Evolutionary conservation across 2,329 filamentous ascomycete genomes (phyloP).

Genomic region (Sporothrix euskadiensis): DNA sequence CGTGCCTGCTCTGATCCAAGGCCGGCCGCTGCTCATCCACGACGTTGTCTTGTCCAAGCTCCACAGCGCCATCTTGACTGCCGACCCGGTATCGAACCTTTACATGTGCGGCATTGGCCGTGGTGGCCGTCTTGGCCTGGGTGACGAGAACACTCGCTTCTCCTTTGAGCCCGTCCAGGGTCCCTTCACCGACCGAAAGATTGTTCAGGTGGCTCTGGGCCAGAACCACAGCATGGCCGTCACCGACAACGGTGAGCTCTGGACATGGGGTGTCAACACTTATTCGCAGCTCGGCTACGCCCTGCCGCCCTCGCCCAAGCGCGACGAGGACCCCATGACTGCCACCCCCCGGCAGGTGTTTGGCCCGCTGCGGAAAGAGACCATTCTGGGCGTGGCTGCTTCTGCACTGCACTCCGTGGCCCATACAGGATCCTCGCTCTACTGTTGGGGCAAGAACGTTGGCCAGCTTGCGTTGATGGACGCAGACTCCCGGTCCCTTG

Average conservation of each 20-base stretch:
- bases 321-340: slow-evolving; percentile 83
- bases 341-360: slow-evolving; percentile 83
- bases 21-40: slow-evolving; percentile 71
- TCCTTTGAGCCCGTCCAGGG: slow-evolving; percentile 79
- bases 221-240: slow-evolving; percentile 90
- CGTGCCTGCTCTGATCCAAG: slow-evolving; percentile 71
- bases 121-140: slow-evolving; percentile 83
- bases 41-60: slow-evolving; percentile 88
- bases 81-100: slow-evolving; percentile 83
- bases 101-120: slow-evolving; percentile 92
- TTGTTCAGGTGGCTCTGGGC: slow-evolving; percentile 78
- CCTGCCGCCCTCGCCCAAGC: slow-evolving; percentile 64
- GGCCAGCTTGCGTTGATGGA: slow-evolving; percentile 94
- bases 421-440: slow-evolving; percentile 77
- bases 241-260: slow-evolving; percentile 82
- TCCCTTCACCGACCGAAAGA: slow-evolving; percentile 71
- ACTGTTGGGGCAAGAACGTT: slow-evolving; percentile 92
- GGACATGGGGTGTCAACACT: slow-evolving; percentile 90
- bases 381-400: slow-evolving; percentile 77
- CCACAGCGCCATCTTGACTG: slow-evolving; percentile 84
- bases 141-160: slow-evolving; percentile 87
- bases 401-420: slow-evolving; percentile 91
- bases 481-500: slow-evolving; percentile 87
- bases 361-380: slow-evolving; percentile 84
- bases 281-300: slow-evolving; percentile 84